Evolutionary conservation across 2,329 filamentous ascomycete genomes (phyloP).

Genomic region (Epichloe coenophiala): DNA sequence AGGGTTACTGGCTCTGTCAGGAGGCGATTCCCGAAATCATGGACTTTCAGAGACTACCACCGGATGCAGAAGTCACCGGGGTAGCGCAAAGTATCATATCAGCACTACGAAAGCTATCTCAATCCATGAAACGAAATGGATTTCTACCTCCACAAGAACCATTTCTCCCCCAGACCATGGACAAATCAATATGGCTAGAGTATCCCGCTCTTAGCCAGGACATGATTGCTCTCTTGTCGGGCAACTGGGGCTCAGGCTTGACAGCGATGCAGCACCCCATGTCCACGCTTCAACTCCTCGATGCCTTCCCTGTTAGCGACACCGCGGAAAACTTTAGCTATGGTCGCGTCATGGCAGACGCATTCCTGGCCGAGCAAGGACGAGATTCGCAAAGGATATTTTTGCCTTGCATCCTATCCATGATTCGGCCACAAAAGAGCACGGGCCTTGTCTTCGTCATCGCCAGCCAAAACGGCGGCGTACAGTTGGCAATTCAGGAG

Average conservation of each 20-base stretch:
- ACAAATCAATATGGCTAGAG: conserved; percentile 69
- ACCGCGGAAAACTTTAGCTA: conserved; percentile 63
- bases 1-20: conserved; percentile 68
- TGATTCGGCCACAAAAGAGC: conserved; percentile 54
- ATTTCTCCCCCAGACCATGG: conserved; percentile 61
- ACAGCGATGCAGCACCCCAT: conserved; percentile 32
- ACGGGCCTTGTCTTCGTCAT: conserved; percentile 59
- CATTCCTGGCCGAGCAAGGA: conserved; percentile 60
- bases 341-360: conserved; percentile 61
- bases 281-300: conserved; percentile 41
- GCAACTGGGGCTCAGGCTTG: conserved; percentile 38
- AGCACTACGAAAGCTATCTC: conserved; percentile 58
- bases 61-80: conserved; percentile 35
- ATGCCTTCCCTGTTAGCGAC: conserved; percentile 67
- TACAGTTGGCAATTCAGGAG: conserved; percentile 61
- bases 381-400: conserved; percentile 52
- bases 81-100: conserved; percentile 44
- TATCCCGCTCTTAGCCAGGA: conserved; percentile 65
- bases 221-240: conserved; percentile 55
- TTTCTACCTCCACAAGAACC: conserved; percentile 59
- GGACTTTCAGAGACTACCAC: conserved; percentile 26
- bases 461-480: conserved; percentile 64
- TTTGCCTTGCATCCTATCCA: conserved; percentile 63
- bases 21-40: conserved; percentile 37
- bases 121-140: conserved; percentile 75